Conservation (phyloP, 345 rosid genomes). For the Bruguiera sexangula region DNA sequence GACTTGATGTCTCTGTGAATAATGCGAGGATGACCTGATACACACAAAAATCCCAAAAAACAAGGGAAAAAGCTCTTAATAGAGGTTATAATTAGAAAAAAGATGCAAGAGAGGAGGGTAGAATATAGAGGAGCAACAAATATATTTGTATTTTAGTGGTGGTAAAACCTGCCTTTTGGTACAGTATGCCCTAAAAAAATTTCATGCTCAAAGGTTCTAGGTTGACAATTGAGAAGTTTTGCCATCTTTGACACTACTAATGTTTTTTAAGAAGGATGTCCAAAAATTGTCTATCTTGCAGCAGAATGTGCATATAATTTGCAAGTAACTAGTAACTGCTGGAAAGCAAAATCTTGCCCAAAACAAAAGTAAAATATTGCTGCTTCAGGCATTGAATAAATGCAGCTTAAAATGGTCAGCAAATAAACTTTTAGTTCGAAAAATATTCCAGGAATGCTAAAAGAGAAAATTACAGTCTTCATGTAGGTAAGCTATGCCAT, state of each 20-base stretch:
- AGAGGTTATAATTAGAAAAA: conserved; percentile 1
- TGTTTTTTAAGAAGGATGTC: conserved; percentile 7
- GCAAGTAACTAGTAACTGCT: conserved; percentile 2
- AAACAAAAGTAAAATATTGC: neutral
- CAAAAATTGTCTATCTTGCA: neutral
- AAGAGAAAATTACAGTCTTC: conserved; percentile 80
- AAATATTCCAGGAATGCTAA: conserved; percentile 7
- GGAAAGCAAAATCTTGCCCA: neutral
- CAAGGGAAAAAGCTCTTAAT: conserved; percentile 7
- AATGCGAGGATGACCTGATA: conserved; percentile 93
- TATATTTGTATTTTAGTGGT: neutral
- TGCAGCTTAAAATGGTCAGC: neutral
- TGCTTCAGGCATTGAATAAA: neutral
- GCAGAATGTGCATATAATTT: neutral
- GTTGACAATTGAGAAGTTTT: neutral
- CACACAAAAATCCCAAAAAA: neutral
- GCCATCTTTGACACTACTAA: neutral
- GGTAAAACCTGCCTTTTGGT: neutral
- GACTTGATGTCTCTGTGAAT: conserved; percentile 98
- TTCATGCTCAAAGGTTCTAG: neutral
- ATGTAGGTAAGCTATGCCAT: conserved; percentile 94
- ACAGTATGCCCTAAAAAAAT: neutral
- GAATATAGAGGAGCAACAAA: neutral
- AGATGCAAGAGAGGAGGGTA: neutral
- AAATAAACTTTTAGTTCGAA: neutral